Conservation (phyloP, 768 basidiomycete genomes). For the Symmetrospora coprosmae region DNA sequence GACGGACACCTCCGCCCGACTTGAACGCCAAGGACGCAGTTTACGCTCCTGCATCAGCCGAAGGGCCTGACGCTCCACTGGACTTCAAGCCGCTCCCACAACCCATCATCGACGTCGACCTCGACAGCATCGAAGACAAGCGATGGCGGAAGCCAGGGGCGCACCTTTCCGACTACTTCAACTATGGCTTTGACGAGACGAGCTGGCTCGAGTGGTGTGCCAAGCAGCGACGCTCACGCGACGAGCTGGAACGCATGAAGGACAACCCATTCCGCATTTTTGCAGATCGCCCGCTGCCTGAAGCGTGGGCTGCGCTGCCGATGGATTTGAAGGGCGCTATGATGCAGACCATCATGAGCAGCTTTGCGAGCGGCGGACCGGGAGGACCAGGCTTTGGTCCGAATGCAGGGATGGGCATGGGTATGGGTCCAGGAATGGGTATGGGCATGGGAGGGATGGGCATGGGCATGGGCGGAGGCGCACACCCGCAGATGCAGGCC, state of each 20-base stretch:
- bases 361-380: constrained; percentile 45
- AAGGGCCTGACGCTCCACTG: constrained; percentile 28
- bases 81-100: constrained; percentile 26
- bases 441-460: constrained; percentile 46
- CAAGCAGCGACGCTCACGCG: constrained; percentile 63
- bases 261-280: constrained; percentile 47
- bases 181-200: constrained; percentile 95
- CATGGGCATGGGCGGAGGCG: constrained; percentile 41
- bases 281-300: constrained; percentile 21
- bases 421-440: constrained; percentile 57
- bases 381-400: constrained; percentile 32
- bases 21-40: constrained; percentile 28
- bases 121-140: constrained; percentile 34
- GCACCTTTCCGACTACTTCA: constrained; percentile 95
- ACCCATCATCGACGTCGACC: constrained; percentile 35
- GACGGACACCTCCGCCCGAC: constrained; percentile 21
- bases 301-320: constrained; percentile 33
- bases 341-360: constrained; percentile 41
- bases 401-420: constrained; percentile 31
- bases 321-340: constrained; percentile 31
- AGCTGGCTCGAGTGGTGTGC: constrained; percentile 89
- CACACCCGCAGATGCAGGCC: neutral
- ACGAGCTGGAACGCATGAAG: constrained; percentile 64
- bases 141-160: constrained; percentile 77
- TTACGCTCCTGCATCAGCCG: constrained; percentile 26